A percentile compares a stretch with the other conserved stretches of the same genome.
These are phyloP conservation scores for Pseudogymnoascus sp. DNA, from an alignment of 2,329 filamentous ascomycete genomes.

Conservation along the genomic window DNA sequence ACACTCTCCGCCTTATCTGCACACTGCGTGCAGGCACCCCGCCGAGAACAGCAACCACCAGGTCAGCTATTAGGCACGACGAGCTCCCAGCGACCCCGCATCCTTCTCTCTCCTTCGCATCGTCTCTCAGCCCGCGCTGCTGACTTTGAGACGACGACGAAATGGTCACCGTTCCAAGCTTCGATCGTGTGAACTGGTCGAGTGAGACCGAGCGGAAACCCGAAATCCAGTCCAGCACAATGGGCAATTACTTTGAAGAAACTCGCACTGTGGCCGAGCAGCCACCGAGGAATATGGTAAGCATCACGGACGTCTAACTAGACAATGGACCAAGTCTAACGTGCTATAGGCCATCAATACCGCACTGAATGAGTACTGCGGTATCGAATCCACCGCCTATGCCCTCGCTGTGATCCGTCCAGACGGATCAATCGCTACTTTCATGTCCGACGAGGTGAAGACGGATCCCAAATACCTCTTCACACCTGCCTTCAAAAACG, in stretches of 20 bases:
- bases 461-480: background rate
- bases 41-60: background rate
- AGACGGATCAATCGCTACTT: conserved; percentile 7
- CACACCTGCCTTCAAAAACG: background rate
- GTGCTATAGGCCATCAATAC: background rate
- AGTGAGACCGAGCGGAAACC: background rate
- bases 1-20: background rate
- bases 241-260: background rate
- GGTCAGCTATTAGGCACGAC: background rate
- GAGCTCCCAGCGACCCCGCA: background rate
- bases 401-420: background rate
- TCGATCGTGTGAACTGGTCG: background rate
- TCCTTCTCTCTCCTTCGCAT: background rate
- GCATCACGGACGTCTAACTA: background rate
- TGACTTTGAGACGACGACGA: background rate
- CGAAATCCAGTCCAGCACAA: background rate
- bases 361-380: conserved; percentile 3
- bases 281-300: background rate
- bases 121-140: background rate
- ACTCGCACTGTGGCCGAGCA: background rate
- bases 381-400: conserved; percentile 6
- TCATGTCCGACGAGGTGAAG: conserved; percentile 1
- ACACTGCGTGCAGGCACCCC: background rate
- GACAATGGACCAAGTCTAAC: background rate
- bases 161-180: background rate